Percentiles rank a stretch among this genome's conserved stretches.
phyloP scores from a whole-genome alignment of 495 filamentous ascomycete genomes.

The Penicillium diatomitis region DNA sequence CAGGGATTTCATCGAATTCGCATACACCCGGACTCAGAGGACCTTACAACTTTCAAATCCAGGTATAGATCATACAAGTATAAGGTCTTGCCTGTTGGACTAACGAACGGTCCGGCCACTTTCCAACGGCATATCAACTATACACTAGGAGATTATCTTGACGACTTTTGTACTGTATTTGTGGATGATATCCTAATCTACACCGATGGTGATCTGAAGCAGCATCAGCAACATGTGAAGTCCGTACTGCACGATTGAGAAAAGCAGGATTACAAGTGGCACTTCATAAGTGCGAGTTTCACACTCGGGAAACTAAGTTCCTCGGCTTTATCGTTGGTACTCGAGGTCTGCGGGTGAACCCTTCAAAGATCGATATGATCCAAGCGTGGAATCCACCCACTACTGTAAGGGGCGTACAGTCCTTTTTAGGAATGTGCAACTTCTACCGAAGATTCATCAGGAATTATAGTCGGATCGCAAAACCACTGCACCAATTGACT shows the following conservation, averaged over 20 bases:
- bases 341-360: too few species aligned
- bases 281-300: constrained; percentile 21
- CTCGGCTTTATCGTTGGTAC: neutral
- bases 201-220: neutral
- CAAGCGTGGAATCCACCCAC: too few species aligned
- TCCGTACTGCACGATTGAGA: neutral
- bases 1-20: constrained; percentile 30
- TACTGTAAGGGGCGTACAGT: too few species aligned
- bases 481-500: too few species aligned
- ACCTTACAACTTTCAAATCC: neutral
- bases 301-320: constrained; percentile 8
- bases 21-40: constrained; percentile 3
- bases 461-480: too few species aligned
- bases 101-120: neutral
- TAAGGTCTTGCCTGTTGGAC: constrained; percentile 1
- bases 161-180: neutral
- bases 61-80: neutral
- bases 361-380: too few species aligned
- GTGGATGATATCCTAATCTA: constrained; percentile 3
- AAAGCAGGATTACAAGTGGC: neutral
- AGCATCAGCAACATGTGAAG: neutral
- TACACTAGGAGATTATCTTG: neutral
- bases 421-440: too few species aligned
- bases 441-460: too few species aligned
- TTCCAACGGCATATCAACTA: constrained; percentile 6